Conservation (phyloP, 2,329 filamentous ascomycete genomes). For the Fusarium beomiforme region DNA sequence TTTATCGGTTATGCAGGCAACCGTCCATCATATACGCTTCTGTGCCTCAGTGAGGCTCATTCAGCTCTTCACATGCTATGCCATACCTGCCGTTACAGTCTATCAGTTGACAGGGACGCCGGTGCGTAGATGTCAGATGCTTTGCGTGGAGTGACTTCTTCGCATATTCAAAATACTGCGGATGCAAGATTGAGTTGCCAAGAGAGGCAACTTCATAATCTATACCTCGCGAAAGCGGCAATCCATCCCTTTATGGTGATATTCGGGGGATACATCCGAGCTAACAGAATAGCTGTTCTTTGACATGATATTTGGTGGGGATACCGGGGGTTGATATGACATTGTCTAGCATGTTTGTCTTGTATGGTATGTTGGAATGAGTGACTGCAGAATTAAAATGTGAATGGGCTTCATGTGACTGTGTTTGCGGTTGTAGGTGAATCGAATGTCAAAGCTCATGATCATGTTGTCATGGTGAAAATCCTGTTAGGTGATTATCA, state of each 20-base stretch:
- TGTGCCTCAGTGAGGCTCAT: conserved; percentile 12
- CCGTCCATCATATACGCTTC: background rate
- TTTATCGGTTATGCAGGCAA: conserved; percentile 8
- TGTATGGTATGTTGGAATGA: conserved; percentile 10
- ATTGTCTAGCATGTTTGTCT: conserved; percentile 26
- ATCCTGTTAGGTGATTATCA: background rate
- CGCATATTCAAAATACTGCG: conserved; percentile 15
- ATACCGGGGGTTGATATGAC: conserved; percentile 20
- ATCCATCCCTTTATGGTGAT: conserved; percentile 5
- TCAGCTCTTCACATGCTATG: conserved; percentile 24
- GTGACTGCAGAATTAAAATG: background rate
- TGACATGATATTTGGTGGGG: conserved; percentile 9
- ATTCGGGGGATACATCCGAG: conserved; percentile 1
- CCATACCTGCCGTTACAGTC: background rate
- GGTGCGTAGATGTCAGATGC: conserved; percentile 14
- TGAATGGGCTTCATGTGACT: conserved; percentile 4
- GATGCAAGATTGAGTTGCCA: conserved; percentile 21
- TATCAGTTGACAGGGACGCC: conserved; percentile 11
- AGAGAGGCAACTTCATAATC: conserved; percentile 5
- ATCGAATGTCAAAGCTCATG: conserved; percentile 12
- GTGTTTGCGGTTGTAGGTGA: background rate
- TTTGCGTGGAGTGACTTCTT: conserved; percentile 22
- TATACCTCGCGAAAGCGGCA: conserved; percentile 1
- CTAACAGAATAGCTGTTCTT: conserved; percentile 7
- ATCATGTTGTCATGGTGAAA: background rate